Evolutionary conservation across 108 stramenopile genomes (phyloP).

Genomic region (Pseudonitzschia multistriata): DNA sequence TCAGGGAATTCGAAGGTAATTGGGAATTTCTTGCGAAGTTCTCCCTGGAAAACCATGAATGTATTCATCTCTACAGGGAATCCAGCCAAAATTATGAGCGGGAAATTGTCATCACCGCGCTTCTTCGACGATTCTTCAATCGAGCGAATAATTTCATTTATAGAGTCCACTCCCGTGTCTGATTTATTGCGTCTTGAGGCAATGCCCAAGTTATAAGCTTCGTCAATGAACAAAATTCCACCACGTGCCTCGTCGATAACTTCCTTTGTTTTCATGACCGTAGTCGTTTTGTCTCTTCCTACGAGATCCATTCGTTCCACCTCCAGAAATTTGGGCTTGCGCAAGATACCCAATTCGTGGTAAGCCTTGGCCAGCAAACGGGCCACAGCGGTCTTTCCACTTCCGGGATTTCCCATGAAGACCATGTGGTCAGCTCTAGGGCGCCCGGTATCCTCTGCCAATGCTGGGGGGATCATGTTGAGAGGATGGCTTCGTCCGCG

Average conservation of each 20-base stretch:
- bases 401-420: conserved; percentile 94
- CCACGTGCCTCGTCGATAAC: conserved; percentile 85
- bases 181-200: conserved; percentile 67
- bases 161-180: conserved; percentile 71
- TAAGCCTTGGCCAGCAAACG: conserved; percentile 88
- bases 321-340: conserved; percentile 86
- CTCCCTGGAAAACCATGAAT: conserved; percentile 68
- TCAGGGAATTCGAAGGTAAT: conserved; percentile 89
- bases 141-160: conserved; percentile 69
- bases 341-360: conserved; percentile 80
- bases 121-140: conserved; percentile 72
- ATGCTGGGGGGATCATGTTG: conserved; percentile 47
- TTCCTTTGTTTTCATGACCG: conserved; percentile 82
- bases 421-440: conserved; percentile 82
- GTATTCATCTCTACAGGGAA: conserved; percentile 87
- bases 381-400: conserved; percentile 96
- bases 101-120: conserved; percentile 42
- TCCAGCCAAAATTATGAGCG: conserved; percentile 81
- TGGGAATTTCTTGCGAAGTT: conserved; percentile 72
- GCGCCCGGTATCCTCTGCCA: conserved; percentile 63
- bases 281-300: conserved; percentile 70
- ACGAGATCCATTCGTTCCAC: conserved; percentile 89
- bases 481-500: conserved; percentile 40
- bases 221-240: conserved; percentile 89
- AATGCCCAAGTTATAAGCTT: conserved; percentile 88